phyloP scores from a whole-genome alignment of 169 alveolate species.

The Eimeria sp. region DNA sequence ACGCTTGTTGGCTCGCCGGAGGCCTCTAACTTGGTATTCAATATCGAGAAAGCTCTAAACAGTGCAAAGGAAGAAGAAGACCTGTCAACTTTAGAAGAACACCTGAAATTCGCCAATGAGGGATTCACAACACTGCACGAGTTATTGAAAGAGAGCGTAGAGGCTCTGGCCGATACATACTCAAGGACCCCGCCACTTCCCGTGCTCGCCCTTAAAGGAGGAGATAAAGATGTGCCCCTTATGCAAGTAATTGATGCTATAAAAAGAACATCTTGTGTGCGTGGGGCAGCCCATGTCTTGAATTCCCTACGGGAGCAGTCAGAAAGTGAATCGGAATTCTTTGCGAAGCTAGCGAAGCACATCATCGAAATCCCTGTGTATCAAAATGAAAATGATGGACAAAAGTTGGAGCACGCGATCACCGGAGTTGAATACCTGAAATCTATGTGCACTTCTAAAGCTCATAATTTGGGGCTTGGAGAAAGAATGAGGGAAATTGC shows the following conservation, averaged over 20 bases:
- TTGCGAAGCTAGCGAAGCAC: not conserved
- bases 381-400: not conserved
- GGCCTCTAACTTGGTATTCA: not conserved
- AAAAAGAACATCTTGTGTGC: not conserved
- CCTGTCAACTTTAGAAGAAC: not conserved
- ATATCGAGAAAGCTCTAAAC: not conserved
- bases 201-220: not conserved
- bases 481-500: not conserved
- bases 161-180: not conserved
- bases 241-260: not conserved
- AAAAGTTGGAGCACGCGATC: not conserved
- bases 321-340: not conserved
- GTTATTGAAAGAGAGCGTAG: not conserved
- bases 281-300: not conserved
- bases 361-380: not conserved
- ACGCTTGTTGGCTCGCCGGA: not conserved
- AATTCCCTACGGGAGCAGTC: not conserved
- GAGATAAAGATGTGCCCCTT: not conserved
- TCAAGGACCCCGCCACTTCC: not conserved
- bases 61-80: not conserved
- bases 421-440: slow-evolving; percentile 5
- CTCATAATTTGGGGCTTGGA: not conserved
- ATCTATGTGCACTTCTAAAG: not conserved
- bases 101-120: not conserved
- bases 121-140: not conserved